Percentiles rank a stretch among this genome's conserved stretches.
Evolutionary conservation across 305 asterid genomes (phyloP).

Genomic region (Fraxinus sp.): DNA sequence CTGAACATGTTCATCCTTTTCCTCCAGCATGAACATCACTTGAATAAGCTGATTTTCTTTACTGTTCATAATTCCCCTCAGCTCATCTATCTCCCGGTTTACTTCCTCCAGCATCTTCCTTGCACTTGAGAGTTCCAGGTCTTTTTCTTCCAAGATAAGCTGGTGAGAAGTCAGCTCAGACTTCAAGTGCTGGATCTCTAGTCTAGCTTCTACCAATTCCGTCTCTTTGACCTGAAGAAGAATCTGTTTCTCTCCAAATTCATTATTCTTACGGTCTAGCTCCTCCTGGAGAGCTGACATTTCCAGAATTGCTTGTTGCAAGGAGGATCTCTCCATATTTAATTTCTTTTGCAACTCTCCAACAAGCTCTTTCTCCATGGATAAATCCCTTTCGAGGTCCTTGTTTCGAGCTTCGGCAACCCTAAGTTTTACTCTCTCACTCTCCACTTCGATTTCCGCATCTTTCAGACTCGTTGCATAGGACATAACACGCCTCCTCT

Average conservation of each 20-base stretch:
- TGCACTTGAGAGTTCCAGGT: conserved; percentile 52
- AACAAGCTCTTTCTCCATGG: conserved; percentile 61
- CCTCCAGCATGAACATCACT: conserved; percentile 55
- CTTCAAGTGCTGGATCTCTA: conserved; percentile 61
- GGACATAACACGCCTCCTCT: conserved; percentile 49
- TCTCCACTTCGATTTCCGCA: conserved; percentile 66
- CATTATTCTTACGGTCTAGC: conserved; percentile 46
- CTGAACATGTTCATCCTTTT: conserved; percentile 53
- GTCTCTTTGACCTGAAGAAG: conserved; percentile 65
- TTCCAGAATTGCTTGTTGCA: conserved; percentile 48
- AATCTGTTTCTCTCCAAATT: conserved; percentile 51
- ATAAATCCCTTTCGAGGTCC: conserved; percentile 61
- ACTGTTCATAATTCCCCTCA: conserved; percentile 45
- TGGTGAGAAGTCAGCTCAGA: conserved; percentile 61
- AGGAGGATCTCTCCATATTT: conserved; percentile 46
- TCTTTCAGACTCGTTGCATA: conserved; percentile 57
- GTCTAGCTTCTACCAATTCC: conserved; percentile 71
- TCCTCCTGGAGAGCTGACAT: conserved; percentile 49
- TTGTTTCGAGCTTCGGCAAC: conserved; percentile 62
- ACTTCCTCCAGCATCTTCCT: conserved; percentile 48
- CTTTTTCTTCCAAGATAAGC: conserved; percentile 59
- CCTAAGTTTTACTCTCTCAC: conserved; percentile 59
- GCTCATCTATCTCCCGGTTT: conserved; percentile 50
- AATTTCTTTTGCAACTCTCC: conserved; percentile 51
- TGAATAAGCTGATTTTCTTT: conserved; percentile 58